Evolutionary conservation across 768 basidiomycete species (phyloP).

Genomic region (Naganishia antarctica): DNA sequence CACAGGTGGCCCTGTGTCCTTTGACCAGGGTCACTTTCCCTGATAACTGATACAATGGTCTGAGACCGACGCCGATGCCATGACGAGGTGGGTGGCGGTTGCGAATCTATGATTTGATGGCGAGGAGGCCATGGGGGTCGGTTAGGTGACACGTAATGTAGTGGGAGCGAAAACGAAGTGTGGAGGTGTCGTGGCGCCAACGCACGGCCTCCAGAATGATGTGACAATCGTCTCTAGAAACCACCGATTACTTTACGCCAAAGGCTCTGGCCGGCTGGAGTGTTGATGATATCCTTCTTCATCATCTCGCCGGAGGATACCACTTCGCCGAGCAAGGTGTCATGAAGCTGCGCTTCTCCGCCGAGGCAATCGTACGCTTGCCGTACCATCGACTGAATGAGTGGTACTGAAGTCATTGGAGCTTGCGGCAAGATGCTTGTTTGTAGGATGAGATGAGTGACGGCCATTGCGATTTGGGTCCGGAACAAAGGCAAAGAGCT

Average conservation of each 20-base stretch:
- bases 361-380: conserved; percentile 37
- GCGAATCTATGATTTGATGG: neutral
- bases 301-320: conserved; percentile 17
- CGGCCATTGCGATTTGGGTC: conserved; percentile 37
- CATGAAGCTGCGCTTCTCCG: conserved; percentile 30
- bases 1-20: neutral
- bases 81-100: neutral
- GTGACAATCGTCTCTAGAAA: neutral
- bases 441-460: conserved; percentile 37
- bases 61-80: neutral
- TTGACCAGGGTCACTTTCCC: conserved; percentile 2
- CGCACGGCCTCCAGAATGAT: neutral
- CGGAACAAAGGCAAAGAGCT: conserved; percentile 45
- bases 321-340: conserved; percentile 1
- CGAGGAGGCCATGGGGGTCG: neutral
- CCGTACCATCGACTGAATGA: conserved; percentile 37
- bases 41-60: conserved; percentile 4
- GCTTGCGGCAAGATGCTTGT: conserved; percentile 32
- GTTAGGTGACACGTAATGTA: neutral
- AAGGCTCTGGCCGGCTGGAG: neutral
- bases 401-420: conserved; percentile 37
- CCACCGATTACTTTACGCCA: conserved; percentile 15
- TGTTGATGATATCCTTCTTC: conserved; percentile 18
- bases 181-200: neutral
- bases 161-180: conserved; percentile 17